Conservation (phyloP, 2,329 filamentous ascomycete species). For the Fusarium acutatum region DNA sequence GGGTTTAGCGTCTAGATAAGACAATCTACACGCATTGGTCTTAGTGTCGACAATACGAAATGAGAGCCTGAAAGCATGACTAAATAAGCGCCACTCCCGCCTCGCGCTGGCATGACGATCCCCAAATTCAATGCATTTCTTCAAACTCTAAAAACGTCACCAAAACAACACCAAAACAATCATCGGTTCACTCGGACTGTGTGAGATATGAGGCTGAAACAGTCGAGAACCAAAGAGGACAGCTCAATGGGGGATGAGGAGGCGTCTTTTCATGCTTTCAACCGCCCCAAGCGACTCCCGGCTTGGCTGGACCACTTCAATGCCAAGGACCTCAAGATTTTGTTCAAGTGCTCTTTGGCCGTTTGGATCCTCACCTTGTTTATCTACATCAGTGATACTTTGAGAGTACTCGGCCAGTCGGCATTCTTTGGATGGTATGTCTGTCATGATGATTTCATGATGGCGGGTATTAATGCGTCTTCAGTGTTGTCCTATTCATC, state of each 20-base stretch:
- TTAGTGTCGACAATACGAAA: constrained; percentile 5
- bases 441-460: rapidly evolving
- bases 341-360: constrained; percentile 33
- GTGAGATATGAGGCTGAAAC: not conserved
- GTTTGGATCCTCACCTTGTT: constrained; percentile 35
- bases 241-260: not conserved
- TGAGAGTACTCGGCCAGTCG: constrained; percentile 24
- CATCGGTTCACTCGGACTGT: not conserved
- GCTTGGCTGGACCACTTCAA: constrained; percentile 36
- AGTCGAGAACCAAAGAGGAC: not conserved
- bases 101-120: not conserved
- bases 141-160: not conserved
- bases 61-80: not conserved
- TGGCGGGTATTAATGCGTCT: not conserved
- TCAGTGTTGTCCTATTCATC: constrained; percentile 30
- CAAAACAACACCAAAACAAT: not conserved
- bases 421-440: constrained; percentile 16
- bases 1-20: not conserved
- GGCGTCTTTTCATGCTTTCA: constrained; percentile 5
- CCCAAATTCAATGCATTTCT: not conserved
- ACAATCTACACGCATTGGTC: not conserved
- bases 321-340: constrained; percentile 32
- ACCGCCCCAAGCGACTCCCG: constrained; percentile 8
- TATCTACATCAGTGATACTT: constrained; percentile 27
- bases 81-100: not conserved